phyloP scores from a whole-genome alignment of 306 rosid species.

The Trichosanthes cucumerina region DNA sequence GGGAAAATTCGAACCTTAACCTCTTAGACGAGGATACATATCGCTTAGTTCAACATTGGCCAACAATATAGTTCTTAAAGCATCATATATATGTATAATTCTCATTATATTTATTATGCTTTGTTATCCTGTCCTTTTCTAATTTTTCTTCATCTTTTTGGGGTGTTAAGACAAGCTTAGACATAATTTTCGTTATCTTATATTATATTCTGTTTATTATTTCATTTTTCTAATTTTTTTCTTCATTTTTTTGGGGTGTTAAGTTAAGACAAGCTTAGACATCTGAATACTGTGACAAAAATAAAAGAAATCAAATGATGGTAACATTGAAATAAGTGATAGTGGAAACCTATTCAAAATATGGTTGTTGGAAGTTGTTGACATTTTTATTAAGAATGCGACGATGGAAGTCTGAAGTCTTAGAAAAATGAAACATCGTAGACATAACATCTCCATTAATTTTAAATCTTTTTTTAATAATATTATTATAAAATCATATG shows the following conservation, averaged over 20 bases:
- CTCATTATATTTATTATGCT: background rate
- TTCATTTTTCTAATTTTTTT: background rate
- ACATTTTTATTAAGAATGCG: background rate
- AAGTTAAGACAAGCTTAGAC: background rate
- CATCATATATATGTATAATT: background rate
- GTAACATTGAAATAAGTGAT: background rate
- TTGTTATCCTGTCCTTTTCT: too few relatives aligned
- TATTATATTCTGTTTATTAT: background rate
- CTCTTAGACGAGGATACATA: too few relatives aligned
- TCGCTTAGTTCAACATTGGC: too few relatives aligned
- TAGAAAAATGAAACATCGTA: background rate
- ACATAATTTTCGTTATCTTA: background rate
- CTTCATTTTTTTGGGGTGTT: too few relatives aligned
- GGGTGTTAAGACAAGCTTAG: background rate
- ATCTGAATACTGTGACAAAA: background rate
- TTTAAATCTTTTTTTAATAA: background rate
- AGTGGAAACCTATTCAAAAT: background rate
- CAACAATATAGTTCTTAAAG: background rate
- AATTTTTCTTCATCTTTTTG: too few relatives aligned
- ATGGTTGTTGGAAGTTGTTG: slow-evolving; percentile 5
- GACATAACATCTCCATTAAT: background rate
- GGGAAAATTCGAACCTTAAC: too few relatives aligned
- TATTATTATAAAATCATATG: background rate
- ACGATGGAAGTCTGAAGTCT: background rate
- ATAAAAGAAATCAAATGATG: background rate